These are phyloP conservation scores for Saturnispora zaruensis DNA, from an alignment of 805 yeast species.

Conservation along the genomic window DNA sequence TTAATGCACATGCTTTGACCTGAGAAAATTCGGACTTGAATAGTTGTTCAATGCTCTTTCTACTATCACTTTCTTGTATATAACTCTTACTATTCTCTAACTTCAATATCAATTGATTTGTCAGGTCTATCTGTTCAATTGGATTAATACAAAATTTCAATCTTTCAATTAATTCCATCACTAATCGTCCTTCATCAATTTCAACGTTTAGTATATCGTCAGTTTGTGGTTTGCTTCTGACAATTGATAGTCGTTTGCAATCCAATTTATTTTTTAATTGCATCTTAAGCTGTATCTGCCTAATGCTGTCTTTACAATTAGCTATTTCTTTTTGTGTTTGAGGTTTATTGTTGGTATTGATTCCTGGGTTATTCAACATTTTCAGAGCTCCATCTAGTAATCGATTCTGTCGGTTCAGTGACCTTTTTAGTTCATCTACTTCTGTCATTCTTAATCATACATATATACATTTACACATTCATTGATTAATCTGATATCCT, in stretches of 20 bases:
- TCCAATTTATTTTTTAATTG: constrained; percentile 1
- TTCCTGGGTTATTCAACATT: constrained; percentile 2
- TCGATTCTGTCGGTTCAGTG: constrained; percentile 1
- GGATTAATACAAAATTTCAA: background rate
- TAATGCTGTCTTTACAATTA: constrained; percentile 4
- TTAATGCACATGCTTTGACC: constrained; percentile 9
- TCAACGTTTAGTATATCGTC: background rate
- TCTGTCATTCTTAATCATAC: background rate
- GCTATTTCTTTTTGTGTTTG: constrained; percentile 10
- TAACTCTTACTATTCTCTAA: background rate
- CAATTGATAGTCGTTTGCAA: background rate
- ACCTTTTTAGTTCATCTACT: background rate
- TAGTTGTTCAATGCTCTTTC: background rate
- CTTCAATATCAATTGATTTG: constrained; percentile 7
- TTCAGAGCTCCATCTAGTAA: constrained; percentile 6
- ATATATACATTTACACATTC: background rate
- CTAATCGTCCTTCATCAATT: background rate
- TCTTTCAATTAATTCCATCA: background rate
- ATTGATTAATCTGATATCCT: background rate
- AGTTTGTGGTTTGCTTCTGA: background rate
- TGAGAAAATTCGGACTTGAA: constrained; percentile 4
- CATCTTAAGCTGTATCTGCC: constrained; percentile 4
- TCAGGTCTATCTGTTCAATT: constrained; percentile 4
- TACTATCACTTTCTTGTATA: background rate
- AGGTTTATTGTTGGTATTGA: background rate